Evolutionary conservation across 768 basidiomycete genomes (phyloP), one percentile per base, ranked within the genome.

Genomic region (Xerocomus potaroensis): DNA sequence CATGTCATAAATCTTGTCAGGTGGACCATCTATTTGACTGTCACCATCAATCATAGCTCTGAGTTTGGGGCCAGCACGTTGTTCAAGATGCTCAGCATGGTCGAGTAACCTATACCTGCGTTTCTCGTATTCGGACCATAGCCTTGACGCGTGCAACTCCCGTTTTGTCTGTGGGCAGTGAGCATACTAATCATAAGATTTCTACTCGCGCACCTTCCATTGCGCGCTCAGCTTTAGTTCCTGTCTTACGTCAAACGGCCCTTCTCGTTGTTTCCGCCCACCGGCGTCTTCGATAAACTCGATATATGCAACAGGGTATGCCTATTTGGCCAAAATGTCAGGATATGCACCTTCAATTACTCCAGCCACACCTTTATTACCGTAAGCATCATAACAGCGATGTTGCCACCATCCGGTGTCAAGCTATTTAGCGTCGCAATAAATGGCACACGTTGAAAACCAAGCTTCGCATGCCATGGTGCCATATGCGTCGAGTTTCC

Each of bases 401-500:
- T 77, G 7, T 72, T 53, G 0, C 95, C 96, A 0, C 96, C 96
- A 57, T 94, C 88, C 0, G 81, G 63, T 1, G 84, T 83, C 41
- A 99, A 66, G 58, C 86, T 89, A 47, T 82, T 76, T 51, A 98
- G 68, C 0, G 87, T 87, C 0, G 90, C 80, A 22, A 94, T 72
- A 57, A 77, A 87, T 2, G 82, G 83, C 4, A 69, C 68, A 19
- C 58, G 68, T 48, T 78, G 78, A 59, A 91, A 91, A 7, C 96
- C 96, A 6, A 99, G 76, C 54, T 84, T 89, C 1, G 83, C 73
- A 59, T 96, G 80, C 96, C 96, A 99, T 0, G 83, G 78, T 4
- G 85, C 87, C 43, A 94, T 72, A 51, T 87, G 84, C 2, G 91
- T 83, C 0, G 89, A 88, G 64, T 99, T 99, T 3, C 90, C 92